phyloP scores from a whole-genome alignment of 179 eudicot genomes.

The Sideroxylon spinosum region DNA sequence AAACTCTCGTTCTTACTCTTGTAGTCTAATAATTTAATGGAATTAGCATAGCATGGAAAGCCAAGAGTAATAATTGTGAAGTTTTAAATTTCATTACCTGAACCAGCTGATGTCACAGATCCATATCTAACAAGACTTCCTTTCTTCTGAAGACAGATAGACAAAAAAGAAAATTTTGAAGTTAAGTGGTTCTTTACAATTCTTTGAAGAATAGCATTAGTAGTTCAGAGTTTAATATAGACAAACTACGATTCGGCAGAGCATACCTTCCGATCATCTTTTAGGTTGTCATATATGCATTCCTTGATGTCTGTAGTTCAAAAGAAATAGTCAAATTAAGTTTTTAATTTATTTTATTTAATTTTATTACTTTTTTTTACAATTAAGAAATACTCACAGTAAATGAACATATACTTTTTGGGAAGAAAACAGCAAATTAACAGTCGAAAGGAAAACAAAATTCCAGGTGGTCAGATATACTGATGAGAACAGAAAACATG shows the following conservation, averaged over 20 bases:
- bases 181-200: neutral
- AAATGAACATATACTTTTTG: neutral
- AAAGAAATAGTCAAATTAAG: neutral
- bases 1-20: neutral
- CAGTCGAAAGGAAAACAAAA: no score
- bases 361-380: no score
- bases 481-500: neutral
- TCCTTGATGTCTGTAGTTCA: conserved; percentile 32
- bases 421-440: no score
- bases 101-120: conserved; percentile 38
- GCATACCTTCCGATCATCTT: conserved; percentile 39
- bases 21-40: neutral
- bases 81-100: conserved; percentile 33
- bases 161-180: neutral
- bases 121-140: conserved; percentile 41
- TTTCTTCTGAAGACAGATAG: conserved; percentile 21
- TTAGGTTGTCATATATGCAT: conserved; percentile 25
- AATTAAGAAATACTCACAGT: no score
- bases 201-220: neutral
- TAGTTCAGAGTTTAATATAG: neutral
- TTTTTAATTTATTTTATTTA: no score
- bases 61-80: neutral
- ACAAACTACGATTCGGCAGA: neutral
- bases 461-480: neutral
- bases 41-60: neutral